Evolutionary conservation across 306 rosid species (phyloP).

Genomic region (Begonia masoniana): DNA sequence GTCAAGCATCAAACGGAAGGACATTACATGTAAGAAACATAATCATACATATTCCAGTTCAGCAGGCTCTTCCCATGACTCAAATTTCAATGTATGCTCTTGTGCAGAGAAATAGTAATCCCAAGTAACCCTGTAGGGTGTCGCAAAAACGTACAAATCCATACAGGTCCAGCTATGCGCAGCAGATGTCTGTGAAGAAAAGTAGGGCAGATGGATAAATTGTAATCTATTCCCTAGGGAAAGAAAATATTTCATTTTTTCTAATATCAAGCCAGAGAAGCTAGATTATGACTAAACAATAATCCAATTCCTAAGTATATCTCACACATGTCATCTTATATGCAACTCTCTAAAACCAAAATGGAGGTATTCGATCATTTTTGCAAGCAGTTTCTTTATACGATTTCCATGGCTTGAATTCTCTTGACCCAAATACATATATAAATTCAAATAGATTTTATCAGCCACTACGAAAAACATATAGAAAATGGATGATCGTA

Average conservation of each 20-base stretch:
- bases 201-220: background rate
- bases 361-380: too few relatives aligned
- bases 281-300: background rate
- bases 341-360: too few relatives aligned
- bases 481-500: background rate
- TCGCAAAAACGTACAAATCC: conserved; percentile 94
- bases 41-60: conserved; percentile 86
- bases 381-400: background rate
- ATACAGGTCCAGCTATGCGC: conserved; percentile 99
- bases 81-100: conserved; percentile 65
- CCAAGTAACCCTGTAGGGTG: conserved; percentile 93
- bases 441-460: background rate
- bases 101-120: conserved; percentile 85
- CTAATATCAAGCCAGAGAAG: background rate
- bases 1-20: conserved; percentile 6
- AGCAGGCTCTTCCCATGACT: conserved; percentile 94
- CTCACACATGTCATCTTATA: too few relatives aligned
- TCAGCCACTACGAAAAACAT: background rate
- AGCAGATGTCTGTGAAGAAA: conserved; percentile 45
- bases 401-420: background rate
- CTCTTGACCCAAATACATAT: background rate
- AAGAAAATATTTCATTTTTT: background rate
- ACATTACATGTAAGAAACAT: conserved; percentile 7
- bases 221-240: background rate
- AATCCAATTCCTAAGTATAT: background rate